Evolutionary conservation across 768 basidiomycete genomes (phyloP), one percentile per base, ranked within the genome.

Genomic region (Neoboletus magnificus): DNA sequence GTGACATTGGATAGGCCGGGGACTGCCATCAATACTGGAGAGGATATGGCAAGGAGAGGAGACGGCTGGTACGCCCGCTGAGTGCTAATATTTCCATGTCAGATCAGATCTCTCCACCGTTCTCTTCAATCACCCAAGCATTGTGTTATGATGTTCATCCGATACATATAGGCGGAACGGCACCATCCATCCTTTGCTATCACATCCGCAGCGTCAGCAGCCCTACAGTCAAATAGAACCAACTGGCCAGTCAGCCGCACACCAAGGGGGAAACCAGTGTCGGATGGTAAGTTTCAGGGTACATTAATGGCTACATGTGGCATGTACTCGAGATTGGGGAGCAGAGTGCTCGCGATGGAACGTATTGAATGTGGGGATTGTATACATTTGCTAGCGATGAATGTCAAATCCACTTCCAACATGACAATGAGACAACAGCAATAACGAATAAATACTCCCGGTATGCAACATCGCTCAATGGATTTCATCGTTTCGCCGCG

Each of bases 1-100:
- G 89, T 89, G 61, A 75, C 73, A 55, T 73, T 71, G 64, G 65
- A 69, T 37, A 62, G 57, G 23, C 57, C 57, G 2, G 57, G 47
- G 57, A 54, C 57, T 36, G 63, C 58, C 67, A 72, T 71, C 62
- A 61, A 64, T 57, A 13, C 45, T 40, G 52, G 49, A 43, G 54
- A 37, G 49, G 53, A 54, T 42, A 36, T 42, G 50, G 49, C n/a
- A 50, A 30, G 50, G 57, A 43, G 61, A 54, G 58, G 40, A 20
- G 54, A 50, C 25, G 54, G 35, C 22, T 50, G 46, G 30, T 39
- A 20, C 10, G 23, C 1, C n/a, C 13, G 50, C 59, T 46, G 58
- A 54, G 40, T 52, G 41, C 41, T 55, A 51, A 50, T 59, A 47
- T 55, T 60, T 56, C n/a, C 53, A 54, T 51, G 40, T 60, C 55